phyloP scores from a whole-genome alignment of 2,329 filamentous ascomycete genomes.

The Aureobasidium sp. region DNA sequence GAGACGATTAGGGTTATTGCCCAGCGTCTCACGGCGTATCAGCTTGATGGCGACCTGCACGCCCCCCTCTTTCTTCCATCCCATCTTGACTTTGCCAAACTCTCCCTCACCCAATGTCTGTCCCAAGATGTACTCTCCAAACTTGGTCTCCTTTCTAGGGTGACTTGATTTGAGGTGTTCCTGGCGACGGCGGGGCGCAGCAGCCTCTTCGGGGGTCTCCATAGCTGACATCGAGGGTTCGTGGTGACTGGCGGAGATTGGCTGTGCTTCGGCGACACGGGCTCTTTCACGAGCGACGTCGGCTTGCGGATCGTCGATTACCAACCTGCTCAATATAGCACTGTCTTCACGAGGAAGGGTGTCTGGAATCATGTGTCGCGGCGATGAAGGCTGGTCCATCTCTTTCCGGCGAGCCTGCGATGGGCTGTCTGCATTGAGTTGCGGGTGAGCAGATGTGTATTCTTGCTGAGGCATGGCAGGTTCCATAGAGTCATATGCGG shows the following conservation, averaged over 20 bases:
- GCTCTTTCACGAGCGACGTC: slow-evolving; percentile 66
- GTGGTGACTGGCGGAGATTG: slow-evolving; percentile 37
- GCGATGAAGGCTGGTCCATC: slow-evolving; percentile 36
- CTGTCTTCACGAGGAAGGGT: slow-evolving; percentile 66
- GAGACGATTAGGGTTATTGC: slow-evolving; percentile 77
- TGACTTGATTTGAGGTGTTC: slow-evolving; percentile 47
- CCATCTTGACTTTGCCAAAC: slow-evolving; percentile 97
- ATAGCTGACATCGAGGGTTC: slow-evolving; percentile 42
- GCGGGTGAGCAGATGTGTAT: slow-evolving; percentile 25
- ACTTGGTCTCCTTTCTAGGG: slow-evolving; percentile 69
- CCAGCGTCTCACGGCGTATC: slow-evolving; percentile 85
- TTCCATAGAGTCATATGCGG: slow-evolving; percentile 10
- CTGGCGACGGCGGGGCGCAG: slow-evolving; percentile 44
- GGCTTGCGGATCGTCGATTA: slow-evolving; percentile 67
- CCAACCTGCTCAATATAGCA: slow-evolving; percentile 68
- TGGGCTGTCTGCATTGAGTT: slow-evolving; percentile 2
- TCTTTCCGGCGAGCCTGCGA: slow-evolving; percentile 12
- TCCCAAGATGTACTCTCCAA: slow-evolving; percentile 91
- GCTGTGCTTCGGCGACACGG: slow-evolving; percentile 55
- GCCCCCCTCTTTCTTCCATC: slow-evolving; percentile 93
- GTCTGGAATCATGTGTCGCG: slow-evolving; percentile 45
- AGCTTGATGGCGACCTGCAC: slow-evolving; percentile 95
- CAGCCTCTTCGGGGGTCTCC: slow-evolving; percentile 39
- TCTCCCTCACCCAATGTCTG: slow-evolving; percentile 96
- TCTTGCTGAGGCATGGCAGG: slow-evolving; percentile 11